A percentile compares a stretch with the other conserved stretches of the same genome.
Evolutionary conservation across 495 filamentous ascomycete genomes (phyloP).

Genomic region (Aspergillus nidulans): DNA sequence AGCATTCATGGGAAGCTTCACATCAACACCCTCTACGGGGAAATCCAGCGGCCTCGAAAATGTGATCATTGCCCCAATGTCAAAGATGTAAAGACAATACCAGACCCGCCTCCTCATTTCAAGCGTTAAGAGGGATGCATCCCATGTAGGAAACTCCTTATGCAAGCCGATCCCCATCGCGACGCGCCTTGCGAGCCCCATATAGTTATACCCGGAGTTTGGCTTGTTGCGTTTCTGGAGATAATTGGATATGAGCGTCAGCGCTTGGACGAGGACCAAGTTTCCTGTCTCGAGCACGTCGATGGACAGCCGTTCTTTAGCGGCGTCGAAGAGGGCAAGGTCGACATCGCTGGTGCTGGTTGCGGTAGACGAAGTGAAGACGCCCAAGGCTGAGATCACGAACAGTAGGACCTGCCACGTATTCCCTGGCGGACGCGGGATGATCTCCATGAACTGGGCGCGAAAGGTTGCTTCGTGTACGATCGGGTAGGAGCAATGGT

Average conservation of each 20-base stretch:
- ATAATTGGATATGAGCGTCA: constrained; percentile 18
- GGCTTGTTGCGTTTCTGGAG: constrained; percentile 22
- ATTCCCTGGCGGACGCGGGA: constrained; percentile 15
- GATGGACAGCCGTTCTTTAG: constrained; percentile 17
- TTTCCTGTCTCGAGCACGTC: constrained; percentile 21
- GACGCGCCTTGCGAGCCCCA: constrained; percentile 18
- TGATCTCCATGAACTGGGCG: constrained; percentile 20
- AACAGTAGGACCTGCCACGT: constrained; percentile 19
- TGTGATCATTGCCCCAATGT: constrained; percentile 18
- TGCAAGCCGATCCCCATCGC: constrained; percentile 22
- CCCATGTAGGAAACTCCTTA: constrained; percentile 17
- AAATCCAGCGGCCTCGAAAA: constrained; percentile 21
- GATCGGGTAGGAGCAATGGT: constrained; percentile 19
- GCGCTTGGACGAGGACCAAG: constrained; percentile 15
- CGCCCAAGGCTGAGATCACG: constrained; percentile 15
- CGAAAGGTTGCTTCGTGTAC: constrained; percentile 22
- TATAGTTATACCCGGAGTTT: constrained; percentile 22
- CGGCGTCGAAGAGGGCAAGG: constrained; percentile 16
- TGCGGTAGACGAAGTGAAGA: constrained; percentile 9
- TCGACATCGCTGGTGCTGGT: constrained; percentile 5
- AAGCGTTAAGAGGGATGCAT: constrained; percentile 1
- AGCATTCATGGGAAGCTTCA: constrained; percentile 16
- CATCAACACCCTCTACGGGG: constrained; percentile 15
- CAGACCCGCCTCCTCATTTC: constrained; percentile 19
- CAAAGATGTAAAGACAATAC: constrained; percentile 21